phyloP scores from a whole-genome alignment of 495 filamentous ascomycete species.

The Aspergillus indologenus region DNA sequence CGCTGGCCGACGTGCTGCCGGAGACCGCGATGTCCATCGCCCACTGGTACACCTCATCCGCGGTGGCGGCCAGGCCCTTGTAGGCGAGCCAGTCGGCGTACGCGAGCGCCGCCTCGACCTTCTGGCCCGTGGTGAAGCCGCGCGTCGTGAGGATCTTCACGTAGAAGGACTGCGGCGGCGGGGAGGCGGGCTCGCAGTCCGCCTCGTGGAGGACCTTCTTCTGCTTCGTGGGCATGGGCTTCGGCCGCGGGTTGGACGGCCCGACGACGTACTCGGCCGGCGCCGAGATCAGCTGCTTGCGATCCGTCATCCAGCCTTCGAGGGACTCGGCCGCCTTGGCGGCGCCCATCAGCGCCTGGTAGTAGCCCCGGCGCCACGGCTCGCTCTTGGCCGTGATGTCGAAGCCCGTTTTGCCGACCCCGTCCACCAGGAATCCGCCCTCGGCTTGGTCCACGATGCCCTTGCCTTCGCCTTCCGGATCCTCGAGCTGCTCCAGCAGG shows the following conservation, averaged over 20 bases:
- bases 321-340: constrained; percentile 75
- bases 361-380: constrained; percentile 80
- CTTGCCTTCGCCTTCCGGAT: constrained; percentile 63
- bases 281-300: constrained; percentile 59
- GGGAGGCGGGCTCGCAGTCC: constrained; percentile 62
- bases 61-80: constrained; percentile 59
- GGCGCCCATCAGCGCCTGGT: constrained; percentile 69
- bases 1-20: too few species aligned
- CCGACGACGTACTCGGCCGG: constrained; percentile 69
- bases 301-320: constrained; percentile 72
- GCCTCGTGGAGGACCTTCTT: constrained; percentile 62
- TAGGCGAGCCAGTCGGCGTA: constrained; percentile 82
- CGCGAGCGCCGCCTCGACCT: constrained; percentile 71
- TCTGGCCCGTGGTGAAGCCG: constrained; percentile 71
- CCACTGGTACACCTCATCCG: constrained; percentile 68
- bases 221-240: constrained; percentile 60
- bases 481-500: constrained; percentile 59
- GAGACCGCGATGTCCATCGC: constrained; percentile 65
- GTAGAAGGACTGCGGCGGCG: constrained; percentile 68
- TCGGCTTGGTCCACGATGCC: constrained; percentile 57
- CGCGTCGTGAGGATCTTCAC: constrained; percentile 71
- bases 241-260: constrained; percentile 77
- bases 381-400: constrained; percentile 74
- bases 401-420: constrained; percentile 55
- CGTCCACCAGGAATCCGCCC: constrained; percentile 53